phyloP scores from a whole-genome alignment of 192 early-diverging fungal genomes.

The Backusella macrospora region DNA sequence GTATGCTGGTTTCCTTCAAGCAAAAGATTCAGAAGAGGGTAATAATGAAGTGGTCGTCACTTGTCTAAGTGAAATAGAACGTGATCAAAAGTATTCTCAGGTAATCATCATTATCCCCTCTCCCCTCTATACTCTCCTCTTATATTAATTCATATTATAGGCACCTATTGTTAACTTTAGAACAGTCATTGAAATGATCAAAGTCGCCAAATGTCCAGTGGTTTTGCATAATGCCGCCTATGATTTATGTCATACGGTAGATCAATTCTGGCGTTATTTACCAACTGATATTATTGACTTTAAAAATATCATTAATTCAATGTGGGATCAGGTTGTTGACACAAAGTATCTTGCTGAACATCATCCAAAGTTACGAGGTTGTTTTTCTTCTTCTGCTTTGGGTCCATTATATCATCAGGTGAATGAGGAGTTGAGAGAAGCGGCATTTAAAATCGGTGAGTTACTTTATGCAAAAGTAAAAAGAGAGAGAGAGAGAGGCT shows the following conservation, averaged over 20 bases:
- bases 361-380: slow-evolving; percentile 47
- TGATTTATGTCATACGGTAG: slow-evolving; percentile 80
- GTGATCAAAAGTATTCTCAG: slow-evolving; percentile 25
- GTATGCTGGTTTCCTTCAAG: slow-evolving; percentile 54
- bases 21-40: slow-evolving; percentile 33
- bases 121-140: background rate
- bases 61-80: slow-evolving; percentile 53
- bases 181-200: slow-evolving; percentile 77
- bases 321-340: slow-evolving; percentile 77
- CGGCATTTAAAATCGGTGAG: slow-evolving; percentile 58
- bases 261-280: slow-evolving; percentile 75
- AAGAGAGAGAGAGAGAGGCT: too few species aligned
- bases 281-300: slow-evolving; percentile 70
- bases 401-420: slow-evolving; percentile 26
- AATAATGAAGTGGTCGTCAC: slow-evolving; percentile 46
- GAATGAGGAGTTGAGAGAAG: slow-evolving; percentile 18
- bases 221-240: slow-evolving; percentile 90
- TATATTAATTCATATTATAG: slow-evolving; percentile 17
- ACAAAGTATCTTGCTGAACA: slow-evolving; percentile 73
- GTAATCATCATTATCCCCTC: background rate
- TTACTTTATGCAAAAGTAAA: background rate
- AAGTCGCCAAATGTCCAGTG: slow-evolving; percentile 71
- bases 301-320: slow-evolving; percentile 57
- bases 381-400: slow-evolving; percentile 31
- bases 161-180: slow-evolving; percentile 60